These are phyloP conservation scores for Alternaria tenuissima DNA, from an alignment of 2,329 filamentous ascomycete genomes.

Conservation along the genomic window DNA sequence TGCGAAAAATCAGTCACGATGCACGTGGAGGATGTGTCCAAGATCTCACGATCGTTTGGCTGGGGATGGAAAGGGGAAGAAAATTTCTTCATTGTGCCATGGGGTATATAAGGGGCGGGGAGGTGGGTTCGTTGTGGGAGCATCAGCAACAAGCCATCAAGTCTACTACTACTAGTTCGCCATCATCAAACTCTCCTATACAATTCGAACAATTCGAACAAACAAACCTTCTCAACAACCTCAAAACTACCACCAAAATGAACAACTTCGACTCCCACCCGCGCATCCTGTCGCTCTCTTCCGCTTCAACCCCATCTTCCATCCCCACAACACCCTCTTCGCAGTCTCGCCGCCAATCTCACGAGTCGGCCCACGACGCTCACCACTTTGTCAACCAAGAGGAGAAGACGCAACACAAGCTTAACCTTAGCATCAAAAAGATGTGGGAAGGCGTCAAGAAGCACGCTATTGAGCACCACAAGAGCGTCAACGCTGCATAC, in stretches of 20 bases:
- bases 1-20: slow-evolving; percentile 21
- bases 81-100: slow-evolving; percentile 12
- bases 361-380: slow-evolving; percentile 33
- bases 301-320: slow-evolving; percentile 13
- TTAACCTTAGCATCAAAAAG: slow-evolving; percentile 38
- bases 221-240: background rate
- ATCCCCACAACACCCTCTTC: slow-evolving; percentile 17
- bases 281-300: slow-evolving; percentile 30
- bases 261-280: slow-evolving; percentile 32
- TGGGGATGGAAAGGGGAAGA: background rate
- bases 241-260: slow-evolving; percentile 20
- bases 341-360: slow-evolving; percentile 26
- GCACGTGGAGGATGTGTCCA: slow-evolving; percentile 15
- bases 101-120: slow-evolving; percentile 23
- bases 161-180: slow-evolving; percentile 1
- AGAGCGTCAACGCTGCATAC: slow-evolving; percentile 41
- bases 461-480: slow-evolving; percentile 39
- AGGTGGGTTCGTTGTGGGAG: background rate
- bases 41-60: slow-evolving; percentile 20
- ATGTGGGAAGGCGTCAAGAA: slow-evolving; percentile 42
- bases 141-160: slow-evolving; percentile 13
- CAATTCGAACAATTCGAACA: slow-evolving; percentile 7
- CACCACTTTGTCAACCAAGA: slow-evolving; percentile 31
- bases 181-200: background rate
- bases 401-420: slow-evolving; percentile 25